Evolutionary conservation across 176 grass and related monocot species (phyloP).

Genomic region (Oropetium thomaeum): DNA sequence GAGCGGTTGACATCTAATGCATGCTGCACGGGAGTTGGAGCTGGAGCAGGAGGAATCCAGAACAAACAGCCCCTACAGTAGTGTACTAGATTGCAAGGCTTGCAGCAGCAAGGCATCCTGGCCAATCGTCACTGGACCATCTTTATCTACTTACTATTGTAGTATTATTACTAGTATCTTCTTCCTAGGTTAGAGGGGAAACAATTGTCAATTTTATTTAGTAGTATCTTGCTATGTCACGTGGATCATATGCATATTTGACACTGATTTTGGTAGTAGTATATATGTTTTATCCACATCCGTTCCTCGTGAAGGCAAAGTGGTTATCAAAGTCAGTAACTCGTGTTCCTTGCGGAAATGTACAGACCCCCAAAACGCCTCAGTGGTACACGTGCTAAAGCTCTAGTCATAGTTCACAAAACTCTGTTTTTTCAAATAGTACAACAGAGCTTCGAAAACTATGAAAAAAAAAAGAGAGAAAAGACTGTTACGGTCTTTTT

Average conservation of each 20-base stretch:
- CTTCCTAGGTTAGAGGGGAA: background rate
- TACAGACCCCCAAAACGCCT: conserved; percentile 29
- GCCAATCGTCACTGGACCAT: no score
- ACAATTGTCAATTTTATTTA: no score
- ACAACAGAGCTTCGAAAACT: conserved; percentile 22
- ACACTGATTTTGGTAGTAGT: background rate
- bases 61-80: no score
- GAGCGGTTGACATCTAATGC: no score
- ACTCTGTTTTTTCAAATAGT: conserved; percentile 51
- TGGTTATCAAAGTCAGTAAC: background rate
- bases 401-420: conserved; percentile 41
- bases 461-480: background rate
- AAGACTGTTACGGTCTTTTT: conserved; percentile 4
- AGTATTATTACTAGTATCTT: no score
- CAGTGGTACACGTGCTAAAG: background rate
- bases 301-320: background rate
- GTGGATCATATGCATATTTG: background rate
- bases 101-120: no score
- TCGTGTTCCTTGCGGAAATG: conserved; percentile 8
- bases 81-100: no score
- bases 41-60: no score
- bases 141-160: no score
- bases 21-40: no score
- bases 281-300: background rate
- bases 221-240: background rate